Base-by-base conservation (phyloP, 2,329 filamentous ascomycete species). In the Cladosporium oxysporum region DNA sequence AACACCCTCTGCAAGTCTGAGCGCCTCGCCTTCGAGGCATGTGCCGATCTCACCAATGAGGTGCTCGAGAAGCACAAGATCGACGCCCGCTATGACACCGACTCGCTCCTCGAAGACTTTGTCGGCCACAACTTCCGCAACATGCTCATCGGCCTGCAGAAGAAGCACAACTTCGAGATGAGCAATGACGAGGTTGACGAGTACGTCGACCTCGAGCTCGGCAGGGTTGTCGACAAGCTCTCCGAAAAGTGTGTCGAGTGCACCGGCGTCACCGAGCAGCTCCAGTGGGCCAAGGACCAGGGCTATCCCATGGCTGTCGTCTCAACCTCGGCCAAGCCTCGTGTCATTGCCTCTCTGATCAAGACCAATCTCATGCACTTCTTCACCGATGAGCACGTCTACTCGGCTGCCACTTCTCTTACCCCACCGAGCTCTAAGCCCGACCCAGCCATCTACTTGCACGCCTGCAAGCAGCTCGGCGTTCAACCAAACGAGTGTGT, bases 1-100 rank as follows among this genome's bases (percentile, higher is more conserved):
- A 97, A 97, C 86, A 97, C 93, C 70, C 91, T 97, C 78, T 92
- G 95, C 77, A 88, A 95, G 74, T 96, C 92, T 64, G 93, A 97
- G 83, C 89, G 91, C 75, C 86, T 96, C 73, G 93, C 93, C 77
- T 96, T 97, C 79, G 91, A 94, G 81, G 93, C 91, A 71, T 96
- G 92, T 80, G 91, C 93, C 74, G 90, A 91, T 67, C 88, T 97
- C 70, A 90, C 92, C 83, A 97, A 97, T 82, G 84, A 92, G 79
- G 91, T 96, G 78, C 88, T 94, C 77, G 83, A 85, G 72, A 85
- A 85, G 75, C 85, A 90, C 75, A 81, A 84, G 73, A 83, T 92
- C 73, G 75, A 83, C 29, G 83, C 87, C 72, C 87, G 85, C 76
- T 97, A 96, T 83, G 93, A 91, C 4, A 90, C 90, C 75, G 86